phyloP scores from a whole-genome alignment of 2,329 filamentous ascomycete genomes.

The Aaosphaeria arxii region DNA sequence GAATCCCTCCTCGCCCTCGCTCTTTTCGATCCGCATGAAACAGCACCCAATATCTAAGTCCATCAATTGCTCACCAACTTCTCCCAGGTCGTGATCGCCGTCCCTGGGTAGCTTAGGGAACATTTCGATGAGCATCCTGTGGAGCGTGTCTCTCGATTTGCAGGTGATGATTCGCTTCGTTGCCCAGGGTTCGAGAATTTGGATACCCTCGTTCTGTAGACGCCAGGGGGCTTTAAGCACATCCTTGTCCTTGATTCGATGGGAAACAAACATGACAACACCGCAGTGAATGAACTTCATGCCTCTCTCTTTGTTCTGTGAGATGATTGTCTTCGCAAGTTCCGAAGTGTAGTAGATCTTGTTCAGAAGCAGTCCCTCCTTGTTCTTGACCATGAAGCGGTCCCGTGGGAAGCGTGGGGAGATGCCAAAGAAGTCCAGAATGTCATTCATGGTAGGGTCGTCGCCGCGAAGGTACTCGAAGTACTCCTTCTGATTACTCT shows the following conservation, averaged over 20 bases:
- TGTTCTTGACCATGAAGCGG: conserved; percentile 95
- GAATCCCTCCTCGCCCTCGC: conserved; percentile 59
- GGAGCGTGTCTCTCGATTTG: conserved; percentile 74
- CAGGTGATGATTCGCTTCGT: conserved; percentile 75
- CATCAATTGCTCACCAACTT: conserved; percentile 80
- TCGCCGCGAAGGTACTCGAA: conserved; percentile 83
- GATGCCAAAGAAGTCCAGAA: conserved; percentile 82
- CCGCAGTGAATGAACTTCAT: conserved; percentile 96
- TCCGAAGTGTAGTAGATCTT: conserved; percentile 95
- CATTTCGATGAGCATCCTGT: conserved; percentile 86
- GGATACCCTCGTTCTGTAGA: conserved; percentile 91
- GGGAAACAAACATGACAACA: conserved; percentile 81
- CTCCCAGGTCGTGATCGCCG: conserved; percentile 72
- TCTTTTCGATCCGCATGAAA: conserved; percentile 79
- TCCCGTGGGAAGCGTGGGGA: conserved; percentile 82
- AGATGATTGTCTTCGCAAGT: conserved; percentile 80
- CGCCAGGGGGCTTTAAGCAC: conserved; percentile 89
- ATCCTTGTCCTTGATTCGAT: conserved; percentile 86
- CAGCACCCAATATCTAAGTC: conserved; percentile 87
- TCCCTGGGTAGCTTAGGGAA: conserved; percentile 83
- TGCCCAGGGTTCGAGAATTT: conserved; percentile 87
- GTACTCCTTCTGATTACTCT: conserved; percentile 68
- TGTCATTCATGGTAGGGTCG: conserved; percentile 72
- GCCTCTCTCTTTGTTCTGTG: conserved; percentile 81
- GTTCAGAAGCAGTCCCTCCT: conserved; percentile 80